Evolutionary conservation across 2,329 filamentous ascomycete species (phyloP).

Genomic region (Mariannaea sp.): DNA sequence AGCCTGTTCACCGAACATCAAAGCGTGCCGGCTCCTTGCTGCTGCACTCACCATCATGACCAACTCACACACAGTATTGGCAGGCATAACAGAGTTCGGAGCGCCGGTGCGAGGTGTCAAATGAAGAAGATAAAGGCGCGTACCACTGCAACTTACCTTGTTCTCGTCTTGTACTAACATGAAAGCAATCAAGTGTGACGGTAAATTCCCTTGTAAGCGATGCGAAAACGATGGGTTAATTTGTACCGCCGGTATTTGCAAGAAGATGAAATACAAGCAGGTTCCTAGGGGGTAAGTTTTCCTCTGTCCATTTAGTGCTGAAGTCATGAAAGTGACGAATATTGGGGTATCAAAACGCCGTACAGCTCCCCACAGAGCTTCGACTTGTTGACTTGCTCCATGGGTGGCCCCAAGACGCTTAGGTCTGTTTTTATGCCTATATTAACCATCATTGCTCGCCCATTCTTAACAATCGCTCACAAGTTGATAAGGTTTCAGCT

Average conservation of each 20-base stretch:
- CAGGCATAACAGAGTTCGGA: constrained; percentile 68
- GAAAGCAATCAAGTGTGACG: constrained; percentile 57
- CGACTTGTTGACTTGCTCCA: no score
- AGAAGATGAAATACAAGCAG: constrained; percentile 73
- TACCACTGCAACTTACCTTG: no score
- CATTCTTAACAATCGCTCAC: no score
- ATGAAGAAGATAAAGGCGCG: constrained; percentile 73
- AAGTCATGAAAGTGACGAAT: no score
- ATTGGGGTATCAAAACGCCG: no score
- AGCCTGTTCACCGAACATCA: constrained; percentile 55
- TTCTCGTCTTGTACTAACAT: constrained; percentile 14
- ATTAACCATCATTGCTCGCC: no score
- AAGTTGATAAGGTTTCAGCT: no score
- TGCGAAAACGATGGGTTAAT: constrained; percentile 69
- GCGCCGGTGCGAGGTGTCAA: constrained; percentile 67
- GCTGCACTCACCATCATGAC: constrained; percentile 46
- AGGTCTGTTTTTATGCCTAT: no score
- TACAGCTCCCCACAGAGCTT: no score
- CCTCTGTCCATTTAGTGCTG: no score
- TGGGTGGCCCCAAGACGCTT: no score
- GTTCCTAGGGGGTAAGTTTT: constrained; percentile 63
- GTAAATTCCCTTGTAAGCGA: constrained; percentile 68
- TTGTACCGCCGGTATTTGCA: constrained; percentile 65
- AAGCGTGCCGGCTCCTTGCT: constrained; percentile 53
- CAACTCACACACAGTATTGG: constrained; percentile 44